Base-by-base conservation (phyloP, 352 stramenopile genomes). In the Phytophthora agathidicida region DNA sequence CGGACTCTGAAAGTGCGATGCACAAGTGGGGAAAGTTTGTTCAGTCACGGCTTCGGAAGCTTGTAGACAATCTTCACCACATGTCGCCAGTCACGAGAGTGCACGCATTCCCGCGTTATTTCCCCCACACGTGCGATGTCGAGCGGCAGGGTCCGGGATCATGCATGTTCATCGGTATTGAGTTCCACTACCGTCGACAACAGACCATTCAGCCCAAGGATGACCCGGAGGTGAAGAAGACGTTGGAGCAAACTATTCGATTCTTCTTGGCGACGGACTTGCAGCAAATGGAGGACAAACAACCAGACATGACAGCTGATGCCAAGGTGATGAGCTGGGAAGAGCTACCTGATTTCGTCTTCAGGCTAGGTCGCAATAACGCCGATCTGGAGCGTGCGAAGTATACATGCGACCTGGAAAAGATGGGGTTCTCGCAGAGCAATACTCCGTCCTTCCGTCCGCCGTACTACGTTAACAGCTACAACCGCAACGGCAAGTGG, bases 251-350 rank as follows among this genome's bases (percentile, higher is more conserved):
- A 32, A 91, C 83, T 8, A 93, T 91, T 53, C 83, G 80, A 0
- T 93, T 94, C 63, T 93, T 93, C 65, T 60, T 93, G 39, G 85
- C 85, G 13, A 94, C 85, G 2, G 85, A 94, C 33, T 57, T 94
- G 64, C 85, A 94, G 61, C 85, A 92, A 39, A 85, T 91, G 60
- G 77, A 86, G n/a, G 78, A 89, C 37, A 79, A 80, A 3, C 80
- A 89, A 35, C 62, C 74, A 27, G 80, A 87, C 23, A 92, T 94
- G 82, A 66, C 60, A 6, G 79, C 79, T 1, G 71, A 78, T 14
- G 77, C 83, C 7, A 65, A 52, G 8, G 42, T 91, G 5, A 7
- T 92, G 32, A 73, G 49, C 3, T 94, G 82, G 85, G 71, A 73
- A 7, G 77, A 89, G 26, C 52, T 94, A 6, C 81, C 82, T 0